These are phyloP conservation scores for Suillus clintonianus DNA, from an alignment of 768 basidiomycete species.

Conservation along the genomic window DNA sequence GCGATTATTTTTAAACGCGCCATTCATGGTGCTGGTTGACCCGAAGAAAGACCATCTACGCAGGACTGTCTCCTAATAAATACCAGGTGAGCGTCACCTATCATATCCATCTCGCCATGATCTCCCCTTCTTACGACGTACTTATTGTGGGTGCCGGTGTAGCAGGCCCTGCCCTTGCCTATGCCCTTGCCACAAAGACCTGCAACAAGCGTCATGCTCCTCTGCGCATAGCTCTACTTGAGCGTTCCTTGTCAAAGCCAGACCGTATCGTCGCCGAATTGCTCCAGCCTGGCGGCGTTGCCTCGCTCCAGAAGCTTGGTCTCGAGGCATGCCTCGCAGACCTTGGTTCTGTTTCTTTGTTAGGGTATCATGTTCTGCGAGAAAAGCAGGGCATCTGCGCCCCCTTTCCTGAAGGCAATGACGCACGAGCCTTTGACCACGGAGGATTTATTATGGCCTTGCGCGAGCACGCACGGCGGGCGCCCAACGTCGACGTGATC, in stretches of 20 bases:
- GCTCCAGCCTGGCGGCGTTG: slow-evolving; percentile 85
- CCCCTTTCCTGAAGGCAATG: slow-evolving; percentile 67
- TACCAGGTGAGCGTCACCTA: not conserved
- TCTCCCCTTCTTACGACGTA: slow-evolving; percentile 53
- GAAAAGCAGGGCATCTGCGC: slow-evolving; percentile 69
- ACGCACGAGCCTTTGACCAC: slow-evolving; percentile 87
- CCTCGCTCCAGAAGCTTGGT: slow-evolving; percentile 69
- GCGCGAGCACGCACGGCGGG: slow-evolving; percentile 55
- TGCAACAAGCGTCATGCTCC: slow-evolving; percentile 41
- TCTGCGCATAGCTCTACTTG: slow-evolving; percentile 74
- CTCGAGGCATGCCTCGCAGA: slow-evolving; percentile 71
- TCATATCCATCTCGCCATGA: slow-evolving; percentile 9
- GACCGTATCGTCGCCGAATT: slow-evolving; percentile 95
- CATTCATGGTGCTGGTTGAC: not conserved
- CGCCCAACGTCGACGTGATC: slow-evolving; percentile 67
- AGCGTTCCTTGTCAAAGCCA: slow-evolving; percentile 86
- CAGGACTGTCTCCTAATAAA: not conserved
- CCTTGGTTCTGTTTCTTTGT: slow-evolving; percentile 74
- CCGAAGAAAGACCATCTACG: not conserved
- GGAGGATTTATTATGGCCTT: slow-evolving; percentile 81
- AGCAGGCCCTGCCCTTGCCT: slow-evolving; percentile 79
- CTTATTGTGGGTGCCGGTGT: slow-evolving; percentile 89
- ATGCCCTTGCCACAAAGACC: slow-evolving; percentile 64
- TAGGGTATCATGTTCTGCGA: slow-evolving; percentile 77
- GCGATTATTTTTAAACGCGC: not conserved